Percentiles rank a stretch among this genome's conserved stretches.
phyloP scores from a whole-genome alignment of 257 asterid genomes.

The Cinchona pubescens region DNA sequence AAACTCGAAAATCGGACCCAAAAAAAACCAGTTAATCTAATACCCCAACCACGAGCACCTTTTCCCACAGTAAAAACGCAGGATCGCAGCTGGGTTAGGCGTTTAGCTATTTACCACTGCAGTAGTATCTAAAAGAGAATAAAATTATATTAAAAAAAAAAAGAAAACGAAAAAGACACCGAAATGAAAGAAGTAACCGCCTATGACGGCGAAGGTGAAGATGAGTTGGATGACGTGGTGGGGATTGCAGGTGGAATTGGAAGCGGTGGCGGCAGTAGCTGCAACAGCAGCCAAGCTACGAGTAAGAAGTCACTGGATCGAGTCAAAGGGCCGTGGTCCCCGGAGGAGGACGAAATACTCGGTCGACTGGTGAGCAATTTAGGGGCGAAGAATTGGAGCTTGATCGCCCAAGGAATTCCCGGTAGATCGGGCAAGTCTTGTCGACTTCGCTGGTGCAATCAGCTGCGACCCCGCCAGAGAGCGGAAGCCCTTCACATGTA shows the following conservation, averaged over 20 bases:
- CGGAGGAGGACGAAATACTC: constrained; percentile 70
- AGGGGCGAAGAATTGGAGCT: constrained; percentile 88
- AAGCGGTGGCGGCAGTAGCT: constrained; percentile 29
- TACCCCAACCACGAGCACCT: too few species aligned
- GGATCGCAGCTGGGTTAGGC: too few species aligned
- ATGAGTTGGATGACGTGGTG: constrained; percentile 27
- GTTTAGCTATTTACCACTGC: background rate
- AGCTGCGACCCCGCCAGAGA: constrained; percentile 80
- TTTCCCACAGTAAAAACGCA: too few species aligned
- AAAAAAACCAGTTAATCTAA: too few species aligned
- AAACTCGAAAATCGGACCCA: too few species aligned
- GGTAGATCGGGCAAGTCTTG: constrained; percentile 93
- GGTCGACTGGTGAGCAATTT: constrained; percentile 58
- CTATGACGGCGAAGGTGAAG: constrained; percentile 6
- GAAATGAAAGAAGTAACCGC: constrained; percentile 6
- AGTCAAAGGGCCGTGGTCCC: constrained; percentile 95
- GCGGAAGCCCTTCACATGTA: constrained; percentile 87
- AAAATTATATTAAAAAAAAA: background rate
- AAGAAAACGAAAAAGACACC: constrained; percentile 8
- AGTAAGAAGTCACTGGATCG: constrained; percentile 45
- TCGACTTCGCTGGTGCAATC: constrained; percentile 95
- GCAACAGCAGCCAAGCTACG: constrained; percentile 28
- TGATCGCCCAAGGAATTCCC: constrained; percentile 81
- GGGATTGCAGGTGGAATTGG: constrained; percentile 35
- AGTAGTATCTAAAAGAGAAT: background rate